Evolutionary conservation across 306 rosid species (phyloP), one percentile per base, ranked within the genome.

Genomic region (Cicer pinnatifidum): DNA sequence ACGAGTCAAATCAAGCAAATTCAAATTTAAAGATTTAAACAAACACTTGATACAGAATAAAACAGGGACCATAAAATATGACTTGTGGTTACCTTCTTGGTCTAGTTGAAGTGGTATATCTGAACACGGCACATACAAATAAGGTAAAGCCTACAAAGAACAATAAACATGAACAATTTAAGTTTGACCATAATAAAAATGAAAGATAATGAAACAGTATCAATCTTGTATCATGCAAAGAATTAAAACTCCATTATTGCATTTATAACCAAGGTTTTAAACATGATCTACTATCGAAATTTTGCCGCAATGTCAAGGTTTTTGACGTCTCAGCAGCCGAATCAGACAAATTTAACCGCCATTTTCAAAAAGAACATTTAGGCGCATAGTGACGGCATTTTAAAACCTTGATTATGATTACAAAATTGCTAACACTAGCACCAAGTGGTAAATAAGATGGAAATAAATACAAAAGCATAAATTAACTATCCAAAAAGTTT

Each of bases 111-210:
- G 84, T 0, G 85, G 84, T 57, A 91, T 75, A 83, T 94, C 92
- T 4, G 89, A 63, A 69, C 91, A 93, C 8, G 98, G 89, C 67
- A 94, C 96, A 76, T 82, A 94, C 23, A 89, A 65, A 80, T 94
- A 91, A 15, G 98, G 98, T 50, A 91, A 83, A 19, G 85, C 96
- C 98, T 94, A 66, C 85, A 85, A 45, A 47, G 41, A 84, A 68
- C 51, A 72, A 76, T 8, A 65, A 7, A 20, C 15, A 75, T 46
- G 74, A 44, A 75, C 65, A 15, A 63, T 67, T 75, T 46, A 54
- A 56, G 40, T 72, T 50, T 37, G 47, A 77, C 44, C 44, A 75
- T 9, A 2, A 19, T 13, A 7, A 10, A 19, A 40, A 52, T 8
- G 23, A 58, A 66, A 51, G 33, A 48, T 38, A 46, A 64, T 51